Evolutionary conservation across 345 rosid genomes (phyloP), one percentile per base, ranked within the genome.

Genomic region (Camelina laxa): DNA sequence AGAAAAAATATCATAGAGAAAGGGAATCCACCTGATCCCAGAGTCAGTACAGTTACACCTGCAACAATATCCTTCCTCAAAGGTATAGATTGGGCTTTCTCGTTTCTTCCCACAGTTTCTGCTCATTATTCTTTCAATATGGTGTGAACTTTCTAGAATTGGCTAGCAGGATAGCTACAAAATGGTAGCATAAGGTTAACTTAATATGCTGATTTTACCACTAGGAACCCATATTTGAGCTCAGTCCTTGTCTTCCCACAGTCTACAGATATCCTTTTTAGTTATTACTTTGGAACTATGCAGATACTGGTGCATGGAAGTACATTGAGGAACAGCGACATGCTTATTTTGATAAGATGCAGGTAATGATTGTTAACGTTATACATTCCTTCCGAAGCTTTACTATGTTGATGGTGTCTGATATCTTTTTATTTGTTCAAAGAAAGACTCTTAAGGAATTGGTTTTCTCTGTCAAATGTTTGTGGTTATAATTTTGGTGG

Each of bases 31-130:
- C 98, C 97, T 70, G 98, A 91, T 85, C 84, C 95, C 0, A 87
- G 98, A 83, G 98, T 94, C 85, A 91, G 97, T 65, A 87, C 97
- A 7, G 90, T 94, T 67, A 91, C 97, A 20, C 98, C 97, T 71
- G 89, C 95, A 20, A 82, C 95, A 11, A 82, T 90, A 74, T 85
- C 97, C 22, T 75, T 83, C 72, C 89, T 94, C 82, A 87, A 85
- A 86, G 97, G 98, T 93, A 86, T 45, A 77, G 10, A n/a, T n/a
- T 39, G 5, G 7, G 27, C 0, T 41, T 62, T 55, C 53, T 59
- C 1, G 12, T 49, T 60, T 41, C 10, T 65, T 72, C 20, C 12
- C 14, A 42, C 27, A 17, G 4, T 14, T 65, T 69, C 3, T 68
- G 56, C n/a, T 21, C 48, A 42, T 20, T 20, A 7, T 56, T 21